Evolutionary conservation across 2,329 filamentous ascomycete genomes (phyloP), one percentile per base, ranked within the genome.

Genomic region (Fusarium sp.): DNA sequence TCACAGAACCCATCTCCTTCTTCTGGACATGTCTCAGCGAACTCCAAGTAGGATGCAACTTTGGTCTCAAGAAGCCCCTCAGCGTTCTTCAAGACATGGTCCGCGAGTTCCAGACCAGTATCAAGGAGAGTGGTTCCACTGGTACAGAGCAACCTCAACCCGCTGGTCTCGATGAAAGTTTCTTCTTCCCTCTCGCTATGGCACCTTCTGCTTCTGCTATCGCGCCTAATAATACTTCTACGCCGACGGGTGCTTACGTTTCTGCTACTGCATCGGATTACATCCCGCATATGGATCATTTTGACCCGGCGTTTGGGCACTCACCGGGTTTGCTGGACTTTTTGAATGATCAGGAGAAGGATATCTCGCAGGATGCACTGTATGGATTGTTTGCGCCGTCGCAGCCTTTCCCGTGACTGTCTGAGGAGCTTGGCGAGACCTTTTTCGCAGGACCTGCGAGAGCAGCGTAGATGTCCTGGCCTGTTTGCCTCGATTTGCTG

Each of bases 11-110:
- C 17, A 81, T 82, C 18, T 77, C 74, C 11, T 82, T 82, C 67
- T 82, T 82, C 70, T 82, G 80, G 80, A 79, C 75, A 18, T 80
- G 77, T 35, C 77, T 82, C 39, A 78, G 76, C 35, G 80, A 82
- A 33, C 63, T 81, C 13, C 79, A 81, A 53, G 65, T 76, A 2
- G 81, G 81, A 9, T 81, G 81, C 62, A 80, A 81, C 54, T 78
- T 80, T 61, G 81, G 81, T 27, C 70, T 82, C n/a, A 78, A 79
- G 63, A 80, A 80, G 36, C 81, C 81, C 20, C 70, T 82, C 17
- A 72, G 72, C 5, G 78, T 82, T 35, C 67, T 82, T 0, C 76
- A 79, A 45, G 77, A 81, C 11, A 80, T 81, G 77, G 77, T 80
- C 7, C 75, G 75, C 11, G 77, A 79, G 62, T 77, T 78, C 62